Base-by-base conservation (phyloP, 805 yeast genomes). In the Ogataea angusta region DNA sequence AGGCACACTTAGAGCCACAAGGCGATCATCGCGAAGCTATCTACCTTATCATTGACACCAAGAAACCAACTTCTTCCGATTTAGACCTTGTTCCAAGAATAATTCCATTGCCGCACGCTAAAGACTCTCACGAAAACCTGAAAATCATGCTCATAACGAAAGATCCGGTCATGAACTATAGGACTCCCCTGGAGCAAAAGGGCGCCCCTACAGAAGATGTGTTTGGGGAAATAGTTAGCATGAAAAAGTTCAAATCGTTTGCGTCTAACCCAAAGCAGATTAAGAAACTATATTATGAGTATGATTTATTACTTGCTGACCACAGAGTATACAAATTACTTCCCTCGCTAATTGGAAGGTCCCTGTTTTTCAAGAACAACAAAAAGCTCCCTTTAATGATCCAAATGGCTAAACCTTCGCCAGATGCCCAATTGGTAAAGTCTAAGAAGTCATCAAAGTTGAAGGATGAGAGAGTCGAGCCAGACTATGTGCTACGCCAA, bases 221-320 rank as follows among this genome's bases (percentile, higher is more conserved):
- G 27, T 83, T 85, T 58, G 72, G 73, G 31, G 78, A 78, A 21
- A 76, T 86, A 17, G 64, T 78, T 14, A 72, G 87, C 10, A 66
- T 82, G 34, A 77, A 75, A 47, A 80, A 74, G 48, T 58, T 82
- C 41, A 77, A 73, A 53, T 61, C 72, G 17, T 57, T 76, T 15
- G 59, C 72, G 8, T 55, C 57, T 13, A 73, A 70, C 46, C 65
- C 70, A 3, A 71, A 70, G 36, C 66, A 72, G 17, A 55, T 76
- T 24, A 69, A 67, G 35, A 74, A 71, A 34, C 50, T 80, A 1
- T 77, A 66, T 51, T 72, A 75, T 42, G 85, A 82, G 28, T 79
- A 72, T 55, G 95, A 86, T 53, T 52, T 82, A 19, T 69, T 87
- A 2, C 66, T 86, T 8, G 80, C 82, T 4, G 95, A 87, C 59